Evolutionary conservation across 352 stramenopile species (phyloP), one percentile per base, ranked within the genome.

Genomic region (Globisporangium nodosum): DNA sequence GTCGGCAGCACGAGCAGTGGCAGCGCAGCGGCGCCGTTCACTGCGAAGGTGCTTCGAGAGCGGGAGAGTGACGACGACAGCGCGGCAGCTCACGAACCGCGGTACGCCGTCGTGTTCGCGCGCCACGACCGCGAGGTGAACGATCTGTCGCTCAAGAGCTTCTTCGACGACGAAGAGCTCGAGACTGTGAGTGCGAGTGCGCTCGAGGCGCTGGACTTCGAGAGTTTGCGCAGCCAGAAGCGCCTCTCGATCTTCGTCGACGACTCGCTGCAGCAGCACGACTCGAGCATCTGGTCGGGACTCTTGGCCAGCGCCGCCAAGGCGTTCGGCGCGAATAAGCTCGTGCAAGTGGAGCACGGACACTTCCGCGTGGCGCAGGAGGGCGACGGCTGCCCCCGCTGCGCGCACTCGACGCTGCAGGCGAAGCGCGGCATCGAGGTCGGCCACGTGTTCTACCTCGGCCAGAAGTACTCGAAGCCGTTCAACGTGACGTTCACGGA

Each of bases 351-450:
- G 18, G 52, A 73, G 18, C 67, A 58, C 37, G 85, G 84, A 0
- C 64, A 91, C 58, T 93, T 92, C 48, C 78, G 81, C 8, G 54
- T 79, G 27, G 84, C 85, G 12, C 56, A 80, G 54, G 81, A 82
- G 47, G 80, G 82, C 30, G 85, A 95, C 33, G 65, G 61, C 31
- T 94, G 84, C 42, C 66, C 78, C 3, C 68, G 71, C n/a, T 88
- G 80, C 16, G 71, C 74, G 8, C 64, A 63, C 15, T 73, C 68
- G 18, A 60, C 60, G 11, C 78, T 96, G 1, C 70, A 83, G 21
- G 76, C 71, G 43, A 89, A 90, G 54, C 83, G 84, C 16, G 88
- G 88, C 35, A 96, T 96, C 18, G 88, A 96, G 60, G 85, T 96
- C 21, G 88, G 83, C 11, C 85, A 95, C 69, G 82, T 93, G 27